Conservation (phyloP, 2,329 filamentous ascomycete genomes). For the Penicillium glabrum region DNA sequence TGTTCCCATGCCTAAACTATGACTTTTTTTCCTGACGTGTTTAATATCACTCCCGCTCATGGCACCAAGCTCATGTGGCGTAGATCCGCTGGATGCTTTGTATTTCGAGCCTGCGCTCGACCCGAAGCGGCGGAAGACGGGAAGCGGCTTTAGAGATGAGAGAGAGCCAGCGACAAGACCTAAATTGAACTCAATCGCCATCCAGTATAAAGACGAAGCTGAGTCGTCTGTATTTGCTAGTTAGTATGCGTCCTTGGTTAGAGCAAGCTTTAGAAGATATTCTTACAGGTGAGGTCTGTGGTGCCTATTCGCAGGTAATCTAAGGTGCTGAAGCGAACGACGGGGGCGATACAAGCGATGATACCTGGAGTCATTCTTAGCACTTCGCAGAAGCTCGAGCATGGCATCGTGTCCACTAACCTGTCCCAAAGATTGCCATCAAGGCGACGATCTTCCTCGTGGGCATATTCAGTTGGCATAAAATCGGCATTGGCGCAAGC, state of each 20-base stretch:
- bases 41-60: neutral
- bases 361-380: constrained; percentile 5
- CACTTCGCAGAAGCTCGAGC: neutral
- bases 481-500: constrained; percentile 1
- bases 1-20: neutral
- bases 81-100: neutral
- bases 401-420: neutral
- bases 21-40: neutral
- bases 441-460: constrained; percentile 5
- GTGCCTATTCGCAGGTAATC: constrained; percentile 13
- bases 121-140: constrained; percentile 7
- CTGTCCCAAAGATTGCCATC: constrained; percentile 10
- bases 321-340: constrained; percentile 19
- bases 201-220: constrained; percentile 18
- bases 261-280: neutral
- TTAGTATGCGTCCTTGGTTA: neutral
- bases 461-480: constrained; percentile 3
- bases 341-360: constrained; percentile 16
- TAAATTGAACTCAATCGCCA: constrained; percentile 23
- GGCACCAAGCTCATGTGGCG: neutral
- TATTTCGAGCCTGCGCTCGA: neutral
- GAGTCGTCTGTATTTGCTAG: neutral
- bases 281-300: constrained; percentile 19
- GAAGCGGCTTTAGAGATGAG: constrained; percentile 9
- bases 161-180: constrained; percentile 19